These are phyloP conservation scores for Durotheca rogersii DNA, from an alignment of 495 filamentous ascomycete genomes.

Conservation along the genomic window DNA sequence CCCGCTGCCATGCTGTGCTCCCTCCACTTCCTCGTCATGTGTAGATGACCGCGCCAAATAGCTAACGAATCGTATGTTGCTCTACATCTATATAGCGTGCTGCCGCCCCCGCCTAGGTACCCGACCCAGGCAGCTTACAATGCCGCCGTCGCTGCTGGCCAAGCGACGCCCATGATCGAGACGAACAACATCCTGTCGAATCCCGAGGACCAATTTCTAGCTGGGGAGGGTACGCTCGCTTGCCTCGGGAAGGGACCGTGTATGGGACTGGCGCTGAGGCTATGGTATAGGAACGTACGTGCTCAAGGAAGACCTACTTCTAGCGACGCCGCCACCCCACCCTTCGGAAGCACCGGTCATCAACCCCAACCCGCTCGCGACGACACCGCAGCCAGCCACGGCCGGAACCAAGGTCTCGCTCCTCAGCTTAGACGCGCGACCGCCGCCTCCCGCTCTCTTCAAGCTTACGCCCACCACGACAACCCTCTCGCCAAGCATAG, in stretches of 20 bases:
- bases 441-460: conserved; percentile 59
- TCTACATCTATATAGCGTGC: conserved; percentile 56
- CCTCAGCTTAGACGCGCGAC: conserved; percentile 63
- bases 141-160: conserved; percentile 61
- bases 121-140: conserved; percentile 66
- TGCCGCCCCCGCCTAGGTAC: conserved; percentile 84
- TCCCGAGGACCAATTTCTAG: conserved; percentile 79
- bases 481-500: conserved; percentile 53
- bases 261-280: conserved; percentile 11
- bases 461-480: conserved; percentile 38
- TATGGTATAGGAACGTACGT: conserved; percentile 71
- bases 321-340: conserved; percentile 93
- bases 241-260: background rate
- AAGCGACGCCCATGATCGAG: conserved; percentile 73
- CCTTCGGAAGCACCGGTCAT: conserved; percentile 83
- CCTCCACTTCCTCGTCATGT: conserved; percentile 4
- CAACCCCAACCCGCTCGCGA: conserved; percentile 88
- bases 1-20: conserved; percentile 6
- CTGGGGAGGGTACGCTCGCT: conserved; percentile 75
- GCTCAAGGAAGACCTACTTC: conserved; percentile 82
- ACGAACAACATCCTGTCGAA: conserved; percentile 85
- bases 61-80: conserved; percentile 8
- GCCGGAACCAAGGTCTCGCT: conserved; percentile 85
- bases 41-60: too few relatives aligned
- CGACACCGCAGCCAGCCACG: conserved; percentile 74